These are phyloP conservation scores for Thelonectria blattea DNA, from an alignment of 2,329 filamentous ascomycete species.

Conservation along the genomic window DNA sequence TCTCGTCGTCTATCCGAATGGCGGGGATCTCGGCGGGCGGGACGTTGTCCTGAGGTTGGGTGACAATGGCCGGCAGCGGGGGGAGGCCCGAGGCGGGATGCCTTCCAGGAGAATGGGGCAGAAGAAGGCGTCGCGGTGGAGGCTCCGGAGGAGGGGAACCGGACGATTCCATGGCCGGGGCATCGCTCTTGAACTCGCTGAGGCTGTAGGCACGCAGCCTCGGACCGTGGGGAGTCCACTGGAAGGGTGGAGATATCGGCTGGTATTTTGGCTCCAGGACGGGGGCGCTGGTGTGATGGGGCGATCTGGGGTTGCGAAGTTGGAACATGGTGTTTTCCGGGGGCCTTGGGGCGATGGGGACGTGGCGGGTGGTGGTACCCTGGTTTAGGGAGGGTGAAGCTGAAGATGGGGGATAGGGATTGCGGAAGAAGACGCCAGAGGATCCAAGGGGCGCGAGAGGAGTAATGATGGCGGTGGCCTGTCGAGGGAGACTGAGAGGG, in stretches of 20 bases:
- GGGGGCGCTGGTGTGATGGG: background rate
- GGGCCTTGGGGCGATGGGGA: background rate
- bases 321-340: background rate
- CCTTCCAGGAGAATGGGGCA: background rate
- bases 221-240: background rate
- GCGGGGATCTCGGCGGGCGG: conserved; percentile 3
- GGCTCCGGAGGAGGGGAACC: background rate
- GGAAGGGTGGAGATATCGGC: background rate
- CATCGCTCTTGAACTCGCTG: background rate
- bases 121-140: background rate
- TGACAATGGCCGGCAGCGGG: conserved; percentile 2
- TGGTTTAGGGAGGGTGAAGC: background rate
- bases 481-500: background rate
- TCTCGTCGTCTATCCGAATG: background rate
- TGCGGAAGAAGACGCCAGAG: no score
- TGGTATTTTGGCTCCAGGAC: background rate
- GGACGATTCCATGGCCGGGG: background rate
- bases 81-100: background rate
- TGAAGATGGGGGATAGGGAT: background rate
- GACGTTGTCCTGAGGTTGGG: background rate
- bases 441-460: no score
- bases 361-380: background rate
- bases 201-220: background rate
- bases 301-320: background rate
- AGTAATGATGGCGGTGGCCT: background rate